Conservation (phyloP, 1,139 yeast genomes). For the Geotrichum reessii region DNA sequence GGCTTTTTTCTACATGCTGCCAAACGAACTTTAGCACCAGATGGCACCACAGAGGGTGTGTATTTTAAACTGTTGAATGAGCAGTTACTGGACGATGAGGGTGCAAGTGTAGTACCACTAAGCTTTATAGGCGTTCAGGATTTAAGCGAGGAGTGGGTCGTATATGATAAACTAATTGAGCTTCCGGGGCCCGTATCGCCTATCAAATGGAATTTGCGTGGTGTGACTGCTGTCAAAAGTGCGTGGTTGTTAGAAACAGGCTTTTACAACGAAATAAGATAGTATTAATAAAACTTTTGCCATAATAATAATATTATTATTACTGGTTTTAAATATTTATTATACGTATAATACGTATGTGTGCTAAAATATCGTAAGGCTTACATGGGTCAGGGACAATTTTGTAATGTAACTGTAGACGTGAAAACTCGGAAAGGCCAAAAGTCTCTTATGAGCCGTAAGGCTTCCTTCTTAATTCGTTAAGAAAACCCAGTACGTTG, state of each 20-base stretch:
- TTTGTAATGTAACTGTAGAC: too few species aligned
- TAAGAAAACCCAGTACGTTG: too few species aligned
- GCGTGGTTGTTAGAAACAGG: conserved; percentile 15
- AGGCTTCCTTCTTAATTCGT: too few species aligned
- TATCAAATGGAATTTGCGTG: conserved; percentile 13
- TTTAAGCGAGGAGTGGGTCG: conserved; percentile 11
- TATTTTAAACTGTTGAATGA: conserved; percentile 11
- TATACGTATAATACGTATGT: too few species aligned
- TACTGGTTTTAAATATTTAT: too few species aligned
- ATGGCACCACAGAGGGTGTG: conserved; percentile 1
- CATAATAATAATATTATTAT: too few species aligned
- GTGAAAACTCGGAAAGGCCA: too few species aligned
- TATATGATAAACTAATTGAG: conserved; percentile 16
- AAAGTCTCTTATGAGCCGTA: too few species aligned
- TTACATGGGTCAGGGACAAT: too few species aligned
- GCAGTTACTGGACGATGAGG: background rate
- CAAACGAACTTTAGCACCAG: conserved; percentile 11
- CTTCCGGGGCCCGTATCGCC: background rate
- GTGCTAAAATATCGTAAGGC: too few species aligned
- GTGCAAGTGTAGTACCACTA: background rate
- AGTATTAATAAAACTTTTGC: background rate
- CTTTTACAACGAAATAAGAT: conserved; percentile 15
- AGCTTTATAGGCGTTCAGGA: conserved; percentile 11
- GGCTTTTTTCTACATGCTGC: conserved; percentile 23
- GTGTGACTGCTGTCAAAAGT: conserved; percentile 15